These are phyloP conservation scores for Silene noctiflora DNA, from an alignment of 179 eudicot species.

Conservation along the genomic window DNA sequence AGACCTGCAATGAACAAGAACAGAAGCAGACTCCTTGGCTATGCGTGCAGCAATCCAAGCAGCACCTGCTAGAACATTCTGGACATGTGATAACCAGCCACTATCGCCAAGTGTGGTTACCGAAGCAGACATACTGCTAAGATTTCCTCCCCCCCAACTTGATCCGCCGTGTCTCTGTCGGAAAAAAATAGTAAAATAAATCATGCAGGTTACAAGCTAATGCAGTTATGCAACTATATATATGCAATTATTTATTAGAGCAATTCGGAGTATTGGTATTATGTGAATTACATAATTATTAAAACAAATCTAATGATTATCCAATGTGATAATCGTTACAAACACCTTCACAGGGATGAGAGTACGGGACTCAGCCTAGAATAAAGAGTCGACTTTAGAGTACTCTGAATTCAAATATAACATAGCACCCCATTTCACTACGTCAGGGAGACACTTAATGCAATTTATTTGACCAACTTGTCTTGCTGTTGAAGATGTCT, in stretches of 20 bases:
- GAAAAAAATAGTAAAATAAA: conserved; percentile 20
- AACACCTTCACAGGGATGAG: not conserved
- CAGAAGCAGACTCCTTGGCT: conserved; percentile 86
- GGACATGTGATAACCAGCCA: conserved; percentile 97
- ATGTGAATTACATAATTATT: not conserved
- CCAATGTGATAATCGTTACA: not conserved
- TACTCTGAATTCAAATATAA: not conserved
- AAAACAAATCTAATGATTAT: not conserved
- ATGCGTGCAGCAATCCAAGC: conserved; percentile 99
- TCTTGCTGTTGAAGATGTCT: not conserved
- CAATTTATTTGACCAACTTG: not conserved
- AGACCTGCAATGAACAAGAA: conserved; percentile 99
- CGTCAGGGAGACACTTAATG: not conserved
- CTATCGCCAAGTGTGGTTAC: conserved; percentile 97
- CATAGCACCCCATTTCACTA: not conserved
- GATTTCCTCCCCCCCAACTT: conserved; percentile 97
- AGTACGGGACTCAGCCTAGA: not conserved
- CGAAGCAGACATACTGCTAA: conserved; percentile 99
- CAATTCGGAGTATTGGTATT: not conserved
- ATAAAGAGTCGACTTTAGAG: not conserved
- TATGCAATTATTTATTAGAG: not conserved
- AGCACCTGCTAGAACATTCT: conserved; percentile 91
- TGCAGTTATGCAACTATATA: conserved; percentile 10
- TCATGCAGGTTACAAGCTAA: conserved; percentile 7
- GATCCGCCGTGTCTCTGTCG: conserved; percentile 94